These are phyloP conservation scores for Microbotryum violaceum DNA, from an alignment of 1,284 basidiomycete genomes.

Conservation along the genomic window DNA sequence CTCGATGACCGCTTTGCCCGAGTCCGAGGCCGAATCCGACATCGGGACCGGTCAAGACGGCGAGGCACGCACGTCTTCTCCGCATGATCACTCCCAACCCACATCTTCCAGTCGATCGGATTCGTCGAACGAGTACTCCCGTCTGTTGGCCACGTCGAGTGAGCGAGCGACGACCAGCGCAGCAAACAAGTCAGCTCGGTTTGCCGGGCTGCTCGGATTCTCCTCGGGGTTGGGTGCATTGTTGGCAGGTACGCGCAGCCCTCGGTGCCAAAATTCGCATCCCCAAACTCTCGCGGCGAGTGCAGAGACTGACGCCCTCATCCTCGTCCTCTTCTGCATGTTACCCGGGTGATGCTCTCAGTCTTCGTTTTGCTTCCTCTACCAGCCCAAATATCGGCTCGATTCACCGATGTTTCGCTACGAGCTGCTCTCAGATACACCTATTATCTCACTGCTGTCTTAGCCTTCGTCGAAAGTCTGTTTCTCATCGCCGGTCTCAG, in stretches of 20 bases:
- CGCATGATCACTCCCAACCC: background rate
- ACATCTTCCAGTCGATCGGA: too few species aligned
- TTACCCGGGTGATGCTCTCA: background rate
- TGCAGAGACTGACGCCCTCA: too few species aligned
- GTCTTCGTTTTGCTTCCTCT: slow-evolving; percentile 31
- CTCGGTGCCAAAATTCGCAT: too few species aligned
- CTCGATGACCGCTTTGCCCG: slow-evolving; percentile 6
- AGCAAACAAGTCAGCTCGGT: slow-evolving; percentile 2
- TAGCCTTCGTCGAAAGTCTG: slow-evolving; percentile 4
- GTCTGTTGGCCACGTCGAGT: background rate
- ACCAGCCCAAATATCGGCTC: slow-evolving; percentile 8
- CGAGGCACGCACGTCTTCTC: background rate
- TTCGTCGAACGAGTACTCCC: background rate
- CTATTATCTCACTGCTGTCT: slow-evolving; percentile 7
- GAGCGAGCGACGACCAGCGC: background rate
- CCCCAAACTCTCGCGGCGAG: too few species aligned
- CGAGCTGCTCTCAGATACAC: slow-evolving; percentile 1
- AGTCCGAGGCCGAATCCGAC: background rate
- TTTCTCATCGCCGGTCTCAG: background rate
- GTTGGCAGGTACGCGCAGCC: slow-evolving; percentile 12
- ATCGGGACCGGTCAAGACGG: too few species aligned
- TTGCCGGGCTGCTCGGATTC: slow-evolving; percentile 29
- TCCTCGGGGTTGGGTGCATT: slow-evolving; percentile 27
- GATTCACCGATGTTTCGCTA: too few species aligned
- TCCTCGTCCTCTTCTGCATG: too few species aligned